These are phyloP conservation scores for Salix suchowensis DNA, from an alignment of 345 rosid genomes.

Conservation along the genomic window DNA sequence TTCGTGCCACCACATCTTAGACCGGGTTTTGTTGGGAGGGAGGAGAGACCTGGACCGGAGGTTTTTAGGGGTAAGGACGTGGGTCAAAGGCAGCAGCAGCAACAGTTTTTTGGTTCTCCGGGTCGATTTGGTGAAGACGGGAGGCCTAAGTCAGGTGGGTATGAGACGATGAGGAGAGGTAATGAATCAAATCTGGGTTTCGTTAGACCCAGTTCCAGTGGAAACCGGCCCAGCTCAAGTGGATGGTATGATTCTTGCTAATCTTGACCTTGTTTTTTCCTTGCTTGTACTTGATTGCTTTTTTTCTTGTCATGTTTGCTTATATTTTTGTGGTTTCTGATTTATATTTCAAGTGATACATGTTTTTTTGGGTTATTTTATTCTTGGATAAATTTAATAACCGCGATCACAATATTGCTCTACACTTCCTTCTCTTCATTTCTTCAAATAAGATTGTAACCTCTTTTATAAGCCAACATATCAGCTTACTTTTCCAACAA, in stretches of 20 bases:
- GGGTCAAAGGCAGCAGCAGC: constrained; percentile 22
- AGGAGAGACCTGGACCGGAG: constrained; percentile 48
- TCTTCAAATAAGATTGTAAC: no score
- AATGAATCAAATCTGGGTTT: constrained; percentile 39
- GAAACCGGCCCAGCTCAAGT: constrained; percentile 60
- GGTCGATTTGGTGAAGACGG: constrained; percentile 47
- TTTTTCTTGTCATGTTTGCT: not conserved
- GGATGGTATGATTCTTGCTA: constrained; percentile 44
- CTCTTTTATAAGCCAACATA: no score
- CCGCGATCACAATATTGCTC: no score
- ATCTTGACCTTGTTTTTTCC: not conserved
- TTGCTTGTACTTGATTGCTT: not conserved
- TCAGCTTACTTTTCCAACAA: no score
- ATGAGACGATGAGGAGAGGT: constrained; percentile 42
- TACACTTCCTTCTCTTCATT: no score
- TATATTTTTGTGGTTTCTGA: no score
- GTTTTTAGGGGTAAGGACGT: constrained; percentile 17
- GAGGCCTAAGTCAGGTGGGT: constrained; percentile 64
- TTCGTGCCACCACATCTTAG: constrained; percentile 96
- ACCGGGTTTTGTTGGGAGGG: constrained; percentile 66
- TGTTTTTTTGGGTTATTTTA: no score
- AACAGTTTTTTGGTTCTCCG: constrained; percentile 27
- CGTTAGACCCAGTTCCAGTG: constrained; percentile 54
- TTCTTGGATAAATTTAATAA: no score
- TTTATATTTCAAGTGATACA: no score